Base-by-base conservation (phyloP, 163 green algal genomes). In the Scenedesmus sp. region DNA sequence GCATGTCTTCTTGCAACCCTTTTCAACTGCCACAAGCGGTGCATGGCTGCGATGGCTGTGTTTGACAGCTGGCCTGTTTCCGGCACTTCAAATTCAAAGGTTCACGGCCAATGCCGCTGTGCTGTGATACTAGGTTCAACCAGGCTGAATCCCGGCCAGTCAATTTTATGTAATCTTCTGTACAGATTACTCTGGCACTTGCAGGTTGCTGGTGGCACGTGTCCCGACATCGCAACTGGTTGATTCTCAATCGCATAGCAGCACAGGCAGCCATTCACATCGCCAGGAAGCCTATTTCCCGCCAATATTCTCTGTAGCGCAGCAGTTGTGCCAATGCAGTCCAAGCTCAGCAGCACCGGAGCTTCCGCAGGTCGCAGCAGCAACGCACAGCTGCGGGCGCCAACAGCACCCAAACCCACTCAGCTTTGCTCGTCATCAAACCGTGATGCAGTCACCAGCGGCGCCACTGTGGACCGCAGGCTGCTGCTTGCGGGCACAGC, bases 291-390 rank as follows among this genome's bases (percentile, higher is more conserved):
- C 65, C 12, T 76, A 40, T 2, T 16, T 40, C 3, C 9, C 4
- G 6, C 18, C n/a, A n/a, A 22, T 20, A 35, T 40, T 76, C 7
- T 37, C 2, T 18, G 37, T 3, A 76, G 16, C 7, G 30, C 65
- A 70, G 1, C 30, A 40, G 24, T 30, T 40, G 65, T 30, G 40
- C 18, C 65, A 76, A 76, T 76, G 65, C 65, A 76, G 30, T 76
- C 65, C 30, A 76, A 76, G 65, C 65, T 76, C 65, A 76, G 65
- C 65, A 76, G 65, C 65, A 40, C 7, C 40, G 65, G 65, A 30
- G 65, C 65, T 76, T 76, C 65, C 65, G 65, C 65, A 76, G 65
- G 30, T 40, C 65, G 65, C 65, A 76, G 65, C 30, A 76, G 65
- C 65, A 76, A 76, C 65, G 65, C 40, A 30, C 65, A 76, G 65